These are phyloP conservation scores for Stephania yunnanensis DNA, from an alignment of 164 flowering plant genomes.

Conservation along the genomic window DNA sequence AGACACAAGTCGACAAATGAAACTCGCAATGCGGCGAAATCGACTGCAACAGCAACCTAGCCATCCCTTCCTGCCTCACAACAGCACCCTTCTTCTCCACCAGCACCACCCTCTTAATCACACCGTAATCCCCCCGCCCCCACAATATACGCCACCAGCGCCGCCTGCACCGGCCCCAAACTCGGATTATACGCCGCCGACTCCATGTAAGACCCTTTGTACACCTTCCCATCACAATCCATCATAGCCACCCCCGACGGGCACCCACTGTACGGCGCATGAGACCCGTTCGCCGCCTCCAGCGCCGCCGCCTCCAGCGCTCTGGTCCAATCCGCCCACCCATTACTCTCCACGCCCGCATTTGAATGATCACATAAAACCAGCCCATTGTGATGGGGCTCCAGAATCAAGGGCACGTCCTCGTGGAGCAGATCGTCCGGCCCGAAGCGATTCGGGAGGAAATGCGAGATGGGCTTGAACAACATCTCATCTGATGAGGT, in stretches of 20 bases:
- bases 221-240: conserved; percentile 54
- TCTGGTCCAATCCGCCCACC: not conserved
- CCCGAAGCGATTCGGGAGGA: conserved; percentile 66
- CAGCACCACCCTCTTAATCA: conserved; percentile 62
- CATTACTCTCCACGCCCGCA: not conserved
- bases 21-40: conserved; percentile 63
- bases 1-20: conserved; percentile 40
- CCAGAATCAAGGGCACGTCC: conserved; percentile 57
- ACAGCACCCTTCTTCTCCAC: conserved; percentile 69
- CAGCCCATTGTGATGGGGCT: conserved; percentile 44
- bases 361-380: not conserved
- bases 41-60: conserved; percentile 45
- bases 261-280: conserved; percentile 82
- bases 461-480: conserved; percentile 32
- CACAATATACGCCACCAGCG: conserved; percentile 67
- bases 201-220: conserved; percentile 67
- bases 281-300: conserved; percentile 69
- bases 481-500: not conserved
- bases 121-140: conserved; percentile 51
- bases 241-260: conserved; percentile 81
- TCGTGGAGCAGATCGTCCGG: conserved; percentile 55
- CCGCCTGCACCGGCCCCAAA: conserved; percentile 82
- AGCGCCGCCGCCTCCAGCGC: conserved; percentile 36
- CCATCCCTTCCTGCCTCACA: conserved; percentile 64
- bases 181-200: conserved; percentile 96